Evolutionary conservation across 2,329 filamentous ascomycete species (phyloP), one percentile per base, ranked within the genome.

Genomic region (Aspergillus brasiliensis): DNA sequence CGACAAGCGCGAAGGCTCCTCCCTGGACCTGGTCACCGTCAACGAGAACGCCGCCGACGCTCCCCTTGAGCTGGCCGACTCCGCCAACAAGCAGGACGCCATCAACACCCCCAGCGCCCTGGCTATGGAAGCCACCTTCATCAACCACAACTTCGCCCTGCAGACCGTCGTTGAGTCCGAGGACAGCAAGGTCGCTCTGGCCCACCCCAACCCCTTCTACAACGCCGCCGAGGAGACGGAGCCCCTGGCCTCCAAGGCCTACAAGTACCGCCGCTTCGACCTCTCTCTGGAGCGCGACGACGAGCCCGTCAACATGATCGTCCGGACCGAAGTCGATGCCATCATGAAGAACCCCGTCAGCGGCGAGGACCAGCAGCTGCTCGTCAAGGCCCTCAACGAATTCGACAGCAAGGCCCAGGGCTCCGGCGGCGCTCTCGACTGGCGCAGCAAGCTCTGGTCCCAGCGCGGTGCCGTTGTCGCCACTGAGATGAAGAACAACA

Each of bases 401-500:
- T 99, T 98, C 75, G 95, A 99, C 82, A 92, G 88, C 87, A 97
- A 97, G 84, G 95, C 95, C 23, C 93, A 96, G 77, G 95, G 95
- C 69, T 91, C 91, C 67, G 95, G 95, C 68, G 92, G 94, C 66
- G 95, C 95, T 57, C 85, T 99, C 55, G 95, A 99, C 85, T 99
- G 95, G 95, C 87, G 95, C 76, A 90, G 88, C 68, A 99, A 99
- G 86, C 86, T 99, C 62, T 90, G 91, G 65, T 92, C 89, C 70
- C 93, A 97, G 83, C 90, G 95, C 72, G 95, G 95, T 87, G 95
- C 95, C 59, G 94, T 99, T 46, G 91, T 99, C 25, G 95, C 95
- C 19, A 99, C 95, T 11, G 95, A 99, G 83, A 99, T 99, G 95
- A 99, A 99, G 91, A 99, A 99, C 87, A 99, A 99, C 86, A 92